phyloP scores from a whole-genome alignment of 169 alveolate species.

The Amoebophrya sp. region DNA sequence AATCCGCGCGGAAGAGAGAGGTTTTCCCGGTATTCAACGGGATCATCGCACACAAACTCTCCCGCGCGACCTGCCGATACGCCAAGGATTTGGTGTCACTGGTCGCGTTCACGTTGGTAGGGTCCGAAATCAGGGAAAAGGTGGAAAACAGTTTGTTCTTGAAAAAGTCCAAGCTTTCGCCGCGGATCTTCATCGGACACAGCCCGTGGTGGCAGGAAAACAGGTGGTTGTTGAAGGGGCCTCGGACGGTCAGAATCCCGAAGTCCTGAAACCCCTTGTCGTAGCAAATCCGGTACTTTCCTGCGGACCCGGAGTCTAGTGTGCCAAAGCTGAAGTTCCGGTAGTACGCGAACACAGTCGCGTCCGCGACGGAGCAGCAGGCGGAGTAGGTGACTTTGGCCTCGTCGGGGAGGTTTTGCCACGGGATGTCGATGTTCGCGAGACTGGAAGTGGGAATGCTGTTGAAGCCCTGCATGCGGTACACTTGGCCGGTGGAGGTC shows the following conservation, averaged over 20 bases:
- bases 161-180: not conserved
- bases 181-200: constrained; percentile 3
- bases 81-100: not conserved
- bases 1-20: not conserved
- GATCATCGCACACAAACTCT: not conserved
- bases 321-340: not conserved
- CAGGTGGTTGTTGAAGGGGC: not conserved
- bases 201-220: not conserved
- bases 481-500: not conserved
- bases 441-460: not conserved
- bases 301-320: not conserved
- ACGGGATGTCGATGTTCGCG: not conserved
- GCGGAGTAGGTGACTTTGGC: not conserved
- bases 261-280: not conserved
- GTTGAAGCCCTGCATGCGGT: not conserved
- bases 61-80: not conserved
- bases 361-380: not conserved
- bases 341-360: not conserved
- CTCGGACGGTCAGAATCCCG: not conserved
- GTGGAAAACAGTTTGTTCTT: not conserved
- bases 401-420: not conserved
- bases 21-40: not conserved
- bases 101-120: not conserved
- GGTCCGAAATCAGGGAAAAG: not conserved
- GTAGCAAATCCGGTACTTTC: not conserved